Percentiles rank a stretch among this genome's conserved stretches.
Conservation (phyloP, 2,329 filamentous ascomycete genomes). For the Trichoderma asperellum region DNA sequence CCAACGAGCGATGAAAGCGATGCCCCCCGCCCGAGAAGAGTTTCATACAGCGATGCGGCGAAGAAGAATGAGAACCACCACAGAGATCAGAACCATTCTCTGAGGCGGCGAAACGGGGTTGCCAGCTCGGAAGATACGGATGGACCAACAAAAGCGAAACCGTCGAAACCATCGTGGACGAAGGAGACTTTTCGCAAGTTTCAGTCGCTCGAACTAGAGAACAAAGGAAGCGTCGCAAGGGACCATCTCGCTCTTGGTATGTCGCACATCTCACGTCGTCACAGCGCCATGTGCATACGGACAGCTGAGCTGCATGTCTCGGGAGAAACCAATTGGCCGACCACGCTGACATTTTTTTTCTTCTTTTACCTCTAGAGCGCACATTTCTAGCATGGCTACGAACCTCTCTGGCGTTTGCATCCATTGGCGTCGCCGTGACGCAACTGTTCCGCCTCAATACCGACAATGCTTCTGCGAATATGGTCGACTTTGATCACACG, state of each 20-base stretch:
- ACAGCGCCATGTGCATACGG: not conserved
- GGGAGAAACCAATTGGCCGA: conserved; percentile 6
- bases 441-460: conserved; percentile 85
- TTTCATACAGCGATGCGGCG: conserved; percentile 10
- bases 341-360: not conserved
- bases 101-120: conserved; percentile 20
- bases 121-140: not conserved
- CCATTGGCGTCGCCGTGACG: conserved; percentile 80
- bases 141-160: not conserved
- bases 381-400: conserved; percentile 86
- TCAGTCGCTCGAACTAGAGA: conserved; percentile 74
- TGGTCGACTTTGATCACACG: conserved; percentile 41
- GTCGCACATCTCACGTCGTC: conserved; percentile 29
- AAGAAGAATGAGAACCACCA: not conserved
- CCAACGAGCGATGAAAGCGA: conserved; percentile 31
- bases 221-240: conserved; percentile 81
- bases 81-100: not conserved
- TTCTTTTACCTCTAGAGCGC: conserved; percentile 60
- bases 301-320: conserved; percentile 16
- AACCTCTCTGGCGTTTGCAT: conserved; percentile 79
- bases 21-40: conserved; percentile 20
- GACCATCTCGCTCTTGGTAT: conserved; percentile 80
- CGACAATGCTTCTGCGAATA: conserved; percentile 40
- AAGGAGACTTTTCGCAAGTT: conserved; percentile 52
- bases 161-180: conserved; percentile 51